Evolutionary conservation across 495 filamentous ascomycete genomes (phyloP).

Genomic region (Penicillium coprophilum): DNA sequence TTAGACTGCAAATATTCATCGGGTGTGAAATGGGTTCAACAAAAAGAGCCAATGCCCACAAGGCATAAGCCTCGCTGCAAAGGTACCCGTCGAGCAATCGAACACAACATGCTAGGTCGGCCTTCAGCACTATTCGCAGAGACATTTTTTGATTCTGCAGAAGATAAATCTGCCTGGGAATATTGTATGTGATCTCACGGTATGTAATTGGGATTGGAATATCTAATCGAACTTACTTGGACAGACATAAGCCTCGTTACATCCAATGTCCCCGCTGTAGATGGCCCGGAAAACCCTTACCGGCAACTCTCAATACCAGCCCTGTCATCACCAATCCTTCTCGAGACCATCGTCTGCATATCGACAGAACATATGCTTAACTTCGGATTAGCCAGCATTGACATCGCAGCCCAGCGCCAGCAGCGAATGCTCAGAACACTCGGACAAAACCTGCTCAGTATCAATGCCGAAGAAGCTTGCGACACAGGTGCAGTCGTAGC

Average conservation of each 20-base stretch:
- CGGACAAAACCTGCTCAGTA: constrained; percentile 21
- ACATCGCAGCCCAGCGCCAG: constrained; percentile 27
- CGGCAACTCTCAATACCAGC: constrained; percentile 30
- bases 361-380: constrained; percentile 35
- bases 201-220: neutral
- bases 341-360: constrained; percentile 32
- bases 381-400: constrained; percentile 26
- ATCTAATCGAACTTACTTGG: neutral
- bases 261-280: constrained; percentile 29
- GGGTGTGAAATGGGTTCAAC: constrained; percentile 25
- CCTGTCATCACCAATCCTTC: constrained; percentile 25
- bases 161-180: constrained; percentile 29
- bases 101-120: neutral
- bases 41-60: constrained; percentile 15
- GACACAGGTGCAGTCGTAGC: constrained; percentile 7
- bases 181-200: constrained; percentile 20
- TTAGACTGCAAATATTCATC: constrained; percentile 26
- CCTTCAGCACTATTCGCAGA: constrained; percentile 7
- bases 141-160: constrained; percentile 18
- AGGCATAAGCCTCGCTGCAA: constrained; percentile 23
- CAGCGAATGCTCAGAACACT: constrained; percentile 29
- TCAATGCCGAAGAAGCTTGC: constrained; percentile 8
- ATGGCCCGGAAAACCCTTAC: constrained; percentile 33
- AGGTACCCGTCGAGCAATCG: constrained; percentile 1
- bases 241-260: constrained; percentile 30